phyloP scores from a whole-genome alignment of 495 filamentous ascomycete species.

The Aspergillus bertholletiae region DNA sequence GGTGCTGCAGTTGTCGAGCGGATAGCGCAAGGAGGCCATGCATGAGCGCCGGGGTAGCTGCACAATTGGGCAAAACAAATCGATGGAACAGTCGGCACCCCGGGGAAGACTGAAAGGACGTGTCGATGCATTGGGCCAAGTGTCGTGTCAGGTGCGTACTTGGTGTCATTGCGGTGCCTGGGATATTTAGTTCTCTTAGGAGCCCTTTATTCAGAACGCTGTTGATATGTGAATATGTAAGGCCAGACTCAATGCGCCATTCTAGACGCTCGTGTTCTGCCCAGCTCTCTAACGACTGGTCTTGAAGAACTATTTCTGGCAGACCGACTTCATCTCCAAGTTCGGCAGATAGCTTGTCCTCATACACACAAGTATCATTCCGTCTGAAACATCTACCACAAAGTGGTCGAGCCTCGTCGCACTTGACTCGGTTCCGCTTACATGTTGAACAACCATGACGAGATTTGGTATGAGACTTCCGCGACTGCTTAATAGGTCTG shows the following conservation, averaged over 20 bases:
- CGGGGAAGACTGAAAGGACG: background rate
- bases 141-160: background rate
- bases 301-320: background rate
- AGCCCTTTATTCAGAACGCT: too few species aligned
- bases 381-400: background rate
- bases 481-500: background rate
- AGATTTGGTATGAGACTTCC: background rate
- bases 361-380: background rate
- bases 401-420: background rate
- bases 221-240: background rate
- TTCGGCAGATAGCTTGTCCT: background rate
- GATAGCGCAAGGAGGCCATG: slow-evolving; percentile 4
- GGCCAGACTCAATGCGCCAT: background rate
- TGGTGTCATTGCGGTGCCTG: background rate
- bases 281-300: background rate
- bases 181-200: too few species aligned
- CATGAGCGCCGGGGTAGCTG: background rate
- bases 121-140: background rate
- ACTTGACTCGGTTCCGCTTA: background rate
- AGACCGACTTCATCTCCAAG: background rate
- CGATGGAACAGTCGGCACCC: background rate
- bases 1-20: slow-evolving; percentile 5
- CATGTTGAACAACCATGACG: background rate
- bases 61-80: background rate
- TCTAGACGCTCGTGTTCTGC: background rate